These are phyloP conservation scores for Saprolegnia parasitica DNA, from an alignment of 352 stramenopile species.

Conservation along the genomic window DNA sequence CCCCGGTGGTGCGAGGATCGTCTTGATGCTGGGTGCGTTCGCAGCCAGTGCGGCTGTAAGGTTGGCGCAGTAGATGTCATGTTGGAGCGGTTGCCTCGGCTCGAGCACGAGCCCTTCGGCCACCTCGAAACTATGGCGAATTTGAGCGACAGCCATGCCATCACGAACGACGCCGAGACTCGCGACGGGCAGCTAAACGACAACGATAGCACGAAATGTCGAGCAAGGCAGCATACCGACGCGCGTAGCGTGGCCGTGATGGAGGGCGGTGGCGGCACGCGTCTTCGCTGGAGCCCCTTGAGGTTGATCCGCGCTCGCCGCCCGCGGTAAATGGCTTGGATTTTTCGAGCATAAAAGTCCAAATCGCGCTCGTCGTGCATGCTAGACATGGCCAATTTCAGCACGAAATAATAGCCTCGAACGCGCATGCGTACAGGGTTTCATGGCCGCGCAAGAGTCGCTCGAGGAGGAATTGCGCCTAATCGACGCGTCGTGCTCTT, in stretches of 20 bases:
- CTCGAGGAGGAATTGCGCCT: slow-evolving; percentile 42
- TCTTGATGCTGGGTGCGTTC: background rate
- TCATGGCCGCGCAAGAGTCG: slow-evolving; percentile 41
- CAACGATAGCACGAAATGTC: background rate
- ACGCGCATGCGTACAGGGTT: slow-evolving; percentile 9
- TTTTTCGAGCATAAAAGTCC: slow-evolving; percentile 40
- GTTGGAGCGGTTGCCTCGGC: background rate
- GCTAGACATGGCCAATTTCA: no score
- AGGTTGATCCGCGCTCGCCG: slow-evolving; percentile 28
- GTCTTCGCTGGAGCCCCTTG: background rate
- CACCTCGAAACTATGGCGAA: background rate
- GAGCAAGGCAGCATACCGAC: background rate
- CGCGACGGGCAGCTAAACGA: background rate
- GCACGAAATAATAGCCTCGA: no score
- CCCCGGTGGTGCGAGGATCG: background rate
- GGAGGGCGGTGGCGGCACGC: slow-evolving; percentile 1
- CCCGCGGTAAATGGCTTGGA: slow-evolving; percentile 52
- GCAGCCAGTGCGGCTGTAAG: background rate
- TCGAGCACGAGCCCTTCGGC: background rate
- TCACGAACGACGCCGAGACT: background rate
- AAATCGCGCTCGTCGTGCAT: slow-evolving; percentile 30
- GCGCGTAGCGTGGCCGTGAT: background rate
- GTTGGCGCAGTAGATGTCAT: background rate
- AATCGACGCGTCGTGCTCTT: slow-evolving; percentile 3
- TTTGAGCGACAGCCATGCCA: background rate